These are phyloP conservation scores for Fusarium neocosmosporiellum DNA, from an alignment of 2,329 filamentous ascomycete genomes.

Conservation along the genomic window DNA sequence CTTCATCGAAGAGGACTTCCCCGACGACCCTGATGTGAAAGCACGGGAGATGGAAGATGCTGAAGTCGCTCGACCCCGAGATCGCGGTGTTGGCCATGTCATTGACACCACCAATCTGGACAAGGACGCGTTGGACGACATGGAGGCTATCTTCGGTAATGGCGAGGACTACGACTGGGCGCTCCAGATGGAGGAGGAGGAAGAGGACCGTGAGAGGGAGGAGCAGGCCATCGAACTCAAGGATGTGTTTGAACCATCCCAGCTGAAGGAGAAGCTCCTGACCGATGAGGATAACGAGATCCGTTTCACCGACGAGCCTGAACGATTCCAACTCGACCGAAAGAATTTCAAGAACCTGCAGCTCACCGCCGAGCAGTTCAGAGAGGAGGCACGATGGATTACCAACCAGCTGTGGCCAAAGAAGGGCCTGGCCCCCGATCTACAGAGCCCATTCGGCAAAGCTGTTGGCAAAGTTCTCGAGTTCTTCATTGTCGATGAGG, in stretches of 20 bases:
- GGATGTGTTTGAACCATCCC: conserved; percentile 97
- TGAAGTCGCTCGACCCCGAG: conserved; percentile 85
- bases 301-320: conserved; percentile 87
- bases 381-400: conserved; percentile 93
- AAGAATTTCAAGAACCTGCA: conserved; percentile 87
- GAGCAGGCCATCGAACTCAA: conserved; percentile 92
- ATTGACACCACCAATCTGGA: conserved; percentile 88
- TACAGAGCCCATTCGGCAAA: conserved; percentile 85
- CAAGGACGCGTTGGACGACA: conserved; percentile 93
- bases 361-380: conserved; percentile 85
- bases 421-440: conserved; percentile 77
- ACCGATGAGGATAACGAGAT: conserved; percentile 96
- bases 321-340: conserved; percentile 92
- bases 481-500: conserved; percentile 93
- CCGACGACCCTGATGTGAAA: conserved; percentile 84
- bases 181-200: conserved; percentile 86
- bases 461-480: conserved; percentile 93
- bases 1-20: conserved; percentile 97
- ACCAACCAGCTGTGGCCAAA: conserved; percentile 89
- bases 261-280: conserved; percentile 91
- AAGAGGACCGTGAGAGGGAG: conserved; percentile 81
- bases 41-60: conserved; percentile 84
- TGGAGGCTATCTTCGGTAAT: conserved; percentile 95
- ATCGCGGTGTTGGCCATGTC: conserved; percentile 74
- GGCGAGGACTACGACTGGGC: conserved; percentile 97